These are phyloP conservation scores for Aspergillus sp. DNA, from an alignment of 2,329 filamentous ascomycete species.

Conservation along the genomic window DNA sequence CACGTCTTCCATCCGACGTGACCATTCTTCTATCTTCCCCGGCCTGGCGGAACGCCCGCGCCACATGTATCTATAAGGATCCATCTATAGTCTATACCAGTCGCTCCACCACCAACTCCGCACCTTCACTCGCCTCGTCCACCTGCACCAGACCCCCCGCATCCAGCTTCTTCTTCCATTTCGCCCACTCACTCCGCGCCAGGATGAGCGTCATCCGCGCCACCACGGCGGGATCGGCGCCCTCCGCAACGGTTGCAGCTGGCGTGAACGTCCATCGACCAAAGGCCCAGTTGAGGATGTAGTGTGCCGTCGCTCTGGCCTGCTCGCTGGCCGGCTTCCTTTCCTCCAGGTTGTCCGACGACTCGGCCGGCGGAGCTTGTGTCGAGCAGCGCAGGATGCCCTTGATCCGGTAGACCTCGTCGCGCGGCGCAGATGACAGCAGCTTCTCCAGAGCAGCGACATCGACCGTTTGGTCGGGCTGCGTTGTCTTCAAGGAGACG, in stretches of 20 bases:
- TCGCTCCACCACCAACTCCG: slow-evolving; percentile 35
- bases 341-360: slow-evolving; percentile 43
- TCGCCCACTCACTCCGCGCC: slow-evolving; percentile 47
- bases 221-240: slow-evolving; percentile 31
- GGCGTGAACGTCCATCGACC: slow-evolving; percentile 89
- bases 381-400: slow-evolving; percentile 55
- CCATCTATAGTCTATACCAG: slow-evolving; percentile 25
- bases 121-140: slow-evolving; percentile 13
- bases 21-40: background rate
- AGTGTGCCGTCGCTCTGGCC: slow-evolving; percentile 50
- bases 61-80: slow-evolving; percentile 3
- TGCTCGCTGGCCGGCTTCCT: slow-evolving; percentile 26
- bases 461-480: slow-evolving; percentile 49
- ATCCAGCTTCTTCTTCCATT: slow-evolving; percentile 52
- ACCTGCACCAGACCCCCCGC: slow-evolving; percentile 37
- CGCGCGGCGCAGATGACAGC: slow-evolving; percentile 74
- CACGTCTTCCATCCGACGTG: background rate
- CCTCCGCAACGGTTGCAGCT: slow-evolving; percentile 39
- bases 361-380: slow-evolving; percentile 45
- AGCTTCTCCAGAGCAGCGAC: slow-evolving; percentile 63
- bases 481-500: slow-evolving; percentile 60
- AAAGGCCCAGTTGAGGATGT: slow-evolving; percentile 98
- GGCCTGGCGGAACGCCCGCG: slow-evolving; percentile 16
- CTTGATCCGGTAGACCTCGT: slow-evolving; percentile 96
- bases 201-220: slow-evolving; percentile 48